These are phyloP conservation scores for Dalechampia spathulata DNA, from an alignment of 441 rosid species.

Conservation along the genomic window DNA sequence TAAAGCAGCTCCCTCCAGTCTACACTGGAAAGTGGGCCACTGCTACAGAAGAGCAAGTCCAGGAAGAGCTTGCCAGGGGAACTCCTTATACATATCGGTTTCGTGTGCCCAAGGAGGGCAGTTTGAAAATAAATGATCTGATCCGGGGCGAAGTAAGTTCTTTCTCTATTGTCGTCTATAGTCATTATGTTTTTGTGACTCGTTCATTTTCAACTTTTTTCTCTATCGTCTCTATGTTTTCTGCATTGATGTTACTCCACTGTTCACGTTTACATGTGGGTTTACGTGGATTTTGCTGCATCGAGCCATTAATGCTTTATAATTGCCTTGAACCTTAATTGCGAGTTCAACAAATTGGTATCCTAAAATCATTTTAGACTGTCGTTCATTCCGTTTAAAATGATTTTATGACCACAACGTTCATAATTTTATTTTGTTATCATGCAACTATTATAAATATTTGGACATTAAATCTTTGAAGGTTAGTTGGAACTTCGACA, in stretches of 20 bases:
- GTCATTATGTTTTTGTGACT: too few relatives aligned
- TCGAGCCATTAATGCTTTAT: background rate
- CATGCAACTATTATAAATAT: background rate
- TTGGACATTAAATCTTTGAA: constrained; percentile 41
- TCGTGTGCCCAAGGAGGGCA: constrained; percentile 79
- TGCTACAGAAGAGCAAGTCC: constrained; percentile 56
- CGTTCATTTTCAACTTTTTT: too few relatives aligned
- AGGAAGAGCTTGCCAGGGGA: constrained; percentile 73
- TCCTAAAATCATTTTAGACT: background rate
- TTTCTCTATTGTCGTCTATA: background rate
- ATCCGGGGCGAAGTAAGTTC: constrained; percentile 80
- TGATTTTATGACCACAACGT: background rate
- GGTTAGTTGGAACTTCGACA: constrained; percentile 90
- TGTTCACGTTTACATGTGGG: too few relatives aligned
- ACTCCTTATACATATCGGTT: constrained; percentile 79
- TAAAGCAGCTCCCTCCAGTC: constrained; percentile 74
- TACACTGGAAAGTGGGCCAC: constrained; percentile 89
- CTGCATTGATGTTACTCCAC: too few relatives aligned
- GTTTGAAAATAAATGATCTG: constrained; percentile 69
- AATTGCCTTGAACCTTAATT: background rate
- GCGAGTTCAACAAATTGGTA: background rate
- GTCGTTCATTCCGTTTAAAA: background rate
- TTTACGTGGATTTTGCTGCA: too few relatives aligned
- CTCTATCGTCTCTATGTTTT: too few relatives aligned
- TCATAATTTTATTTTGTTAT: background rate